These are phyloP conservation scores for Coniochaeta hoffmannii DNA, from an alignment of 2,329 filamentous ascomycete genomes.

Conservation along the genomic window DNA sequence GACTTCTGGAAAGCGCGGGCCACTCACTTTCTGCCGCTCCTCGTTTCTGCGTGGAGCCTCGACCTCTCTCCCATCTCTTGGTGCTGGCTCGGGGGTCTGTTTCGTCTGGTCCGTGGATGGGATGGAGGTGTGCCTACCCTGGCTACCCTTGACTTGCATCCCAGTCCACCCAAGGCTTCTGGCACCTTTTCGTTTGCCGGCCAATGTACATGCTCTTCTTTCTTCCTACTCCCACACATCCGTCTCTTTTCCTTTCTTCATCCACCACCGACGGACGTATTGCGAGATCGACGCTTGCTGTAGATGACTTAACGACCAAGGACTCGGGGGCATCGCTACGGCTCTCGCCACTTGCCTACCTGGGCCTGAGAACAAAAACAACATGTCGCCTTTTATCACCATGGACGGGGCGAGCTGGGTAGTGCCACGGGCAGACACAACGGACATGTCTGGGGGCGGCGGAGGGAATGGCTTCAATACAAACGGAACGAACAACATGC, in stretches of 20 bases:
- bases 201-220: constrained; percentile 16
- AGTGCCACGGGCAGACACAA: constrained; percentile 20
- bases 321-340: constrained; percentile 22
- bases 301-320: constrained; percentile 38
- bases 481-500: constrained; percentile 12
- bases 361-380: constrained; percentile 13
- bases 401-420: constrained; percentile 19
- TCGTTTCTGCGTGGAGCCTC: neutral
- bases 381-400: constrained; percentile 17
- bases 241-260: constrained; percentile 13
- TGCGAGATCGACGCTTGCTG: constrained; percentile 21
- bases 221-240: constrained; percentile 13
- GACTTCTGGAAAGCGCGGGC: neutral
- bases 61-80: neutral
- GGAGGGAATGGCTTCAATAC: neutral
- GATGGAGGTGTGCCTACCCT: constrained; percentile 18
- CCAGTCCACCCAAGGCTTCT: constrained; percentile 4
- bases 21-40: neutral
- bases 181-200: constrained; percentile 9
- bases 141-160: constrained; percentile 9
- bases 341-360: constrained; percentile 21
- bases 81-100: constrained; percentile 27
- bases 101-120: constrained; percentile 35
- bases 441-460: constrained; percentile 7
- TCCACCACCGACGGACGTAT: constrained; percentile 20